phyloP scores from a whole-genome alignment of 306 rosid genomes.

The Quercus wislizeni region DNA sequence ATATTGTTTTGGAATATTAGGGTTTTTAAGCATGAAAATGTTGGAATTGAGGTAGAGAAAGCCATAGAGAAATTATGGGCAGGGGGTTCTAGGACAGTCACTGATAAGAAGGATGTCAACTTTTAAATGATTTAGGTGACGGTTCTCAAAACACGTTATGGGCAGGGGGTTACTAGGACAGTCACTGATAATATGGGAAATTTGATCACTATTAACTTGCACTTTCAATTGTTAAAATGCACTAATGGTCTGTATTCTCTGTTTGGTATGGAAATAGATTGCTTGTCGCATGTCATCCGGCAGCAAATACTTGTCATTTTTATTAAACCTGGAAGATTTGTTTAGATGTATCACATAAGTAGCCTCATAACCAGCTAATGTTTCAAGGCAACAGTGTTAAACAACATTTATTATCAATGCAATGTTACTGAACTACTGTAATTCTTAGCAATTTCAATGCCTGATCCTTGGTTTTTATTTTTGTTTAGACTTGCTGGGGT shows the following conservation, averaged over 20 bases:
- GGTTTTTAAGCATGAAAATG: neutral
- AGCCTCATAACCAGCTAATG: neutral
- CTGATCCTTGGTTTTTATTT: slow-evolving; percentile 27
- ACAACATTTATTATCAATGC: too few species aligned
- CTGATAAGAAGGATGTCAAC: too few species aligned
- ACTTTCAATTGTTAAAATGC: neutral
- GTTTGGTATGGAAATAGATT: neutral
- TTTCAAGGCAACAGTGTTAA: neutral
- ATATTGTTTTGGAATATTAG: too few species aligned
- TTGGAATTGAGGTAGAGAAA: neutral
- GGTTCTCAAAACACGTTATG: too few species aligned
- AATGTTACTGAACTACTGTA: neutral
- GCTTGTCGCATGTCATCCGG: neutral
- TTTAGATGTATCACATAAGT: neutral
- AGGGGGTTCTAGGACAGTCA: neutral
- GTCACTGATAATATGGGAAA: neutral
- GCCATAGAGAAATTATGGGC: neutral
- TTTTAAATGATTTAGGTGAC: too few species aligned
- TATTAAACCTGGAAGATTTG: neutral
- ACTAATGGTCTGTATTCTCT: too few species aligned
- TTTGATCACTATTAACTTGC: neutral
- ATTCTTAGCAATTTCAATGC: slow-evolving; percentile 1
- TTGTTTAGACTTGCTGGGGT: slow-evolving; percentile 22
- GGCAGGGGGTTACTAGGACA: neutral
- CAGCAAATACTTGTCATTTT: neutral